Evolutionary conservation across 139 green algal genomes (phyloP), one percentile per base, ranked within the genome.

Genomic region (Medakamo hakoo): DNA sequence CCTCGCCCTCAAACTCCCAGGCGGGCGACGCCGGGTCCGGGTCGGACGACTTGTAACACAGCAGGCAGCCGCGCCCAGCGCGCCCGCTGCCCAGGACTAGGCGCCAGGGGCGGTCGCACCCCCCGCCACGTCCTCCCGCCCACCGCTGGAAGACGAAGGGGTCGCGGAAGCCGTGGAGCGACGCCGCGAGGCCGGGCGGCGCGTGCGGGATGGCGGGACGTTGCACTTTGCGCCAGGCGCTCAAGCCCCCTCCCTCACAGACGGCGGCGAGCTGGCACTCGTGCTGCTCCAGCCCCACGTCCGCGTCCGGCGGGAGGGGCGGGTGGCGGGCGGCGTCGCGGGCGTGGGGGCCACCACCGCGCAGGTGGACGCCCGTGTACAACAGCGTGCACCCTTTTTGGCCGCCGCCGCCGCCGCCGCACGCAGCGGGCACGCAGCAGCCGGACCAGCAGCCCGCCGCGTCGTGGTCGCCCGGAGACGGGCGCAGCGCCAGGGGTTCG

Each of bases 11-110:
- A 32, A 73, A 80, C 32, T 70, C 58, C 77, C 77, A 83, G 22
- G n/a, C 55, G 2, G 52, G 27, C 52, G 49, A 0, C 60, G 64
- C 66, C 29, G 27, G 16, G 2, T 57, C 57, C 30, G 74, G 62
- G 28, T 73, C 64, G 3, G 56, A 9, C 1, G 69, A 69, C 31
- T 74, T 60, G 65, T 84, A 84, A 14, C 80, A 27, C 32, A 84
- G 72, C 18, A 77, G 62, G 30, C 74, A 74, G 61, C 78, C 78
- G 1, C 64, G 40, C 16, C 62, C 74, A 25, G 73, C 66, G 55
- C 76, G 58, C 5, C 78, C 78, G 65, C 63, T 74, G 63, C 78
- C 78, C 25, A 84, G 68, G 28, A 81, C 31, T 63, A 84, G 32
- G 60, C 63, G 57, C 70, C 70, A 75, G 24, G 48, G 28, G 18